A percentile compares a stretch with the other conserved stretches of the same genome.
Conservation (phyloP, 1,284 basidiomycete genomes). For the Schizophyllum commune region DNA sequence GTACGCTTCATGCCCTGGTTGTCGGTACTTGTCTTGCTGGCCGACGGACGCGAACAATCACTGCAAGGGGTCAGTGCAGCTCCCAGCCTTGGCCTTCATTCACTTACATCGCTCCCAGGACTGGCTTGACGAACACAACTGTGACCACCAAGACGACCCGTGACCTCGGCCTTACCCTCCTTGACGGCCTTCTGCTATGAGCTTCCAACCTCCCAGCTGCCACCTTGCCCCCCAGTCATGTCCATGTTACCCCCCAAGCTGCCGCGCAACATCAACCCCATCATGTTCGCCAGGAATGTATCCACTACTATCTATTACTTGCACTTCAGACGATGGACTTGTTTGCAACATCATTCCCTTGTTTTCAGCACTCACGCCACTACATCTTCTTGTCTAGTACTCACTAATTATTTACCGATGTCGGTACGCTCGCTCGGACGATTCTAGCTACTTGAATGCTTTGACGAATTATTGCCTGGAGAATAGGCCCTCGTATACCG, state of each 20-base stretch:
- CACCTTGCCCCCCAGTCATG: background rate
- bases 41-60: conserved; percentile 72
- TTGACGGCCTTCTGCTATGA: background rate
- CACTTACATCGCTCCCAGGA: background rate
- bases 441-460: background rate
- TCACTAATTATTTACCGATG: background rate
- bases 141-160: background rate
- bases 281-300: background rate
- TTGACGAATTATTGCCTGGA: background rate
- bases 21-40: conserved; percentile 84
- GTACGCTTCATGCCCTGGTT: conserved; percentile 84
- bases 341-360: background rate
- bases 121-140: background rate
- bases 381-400: background rate
- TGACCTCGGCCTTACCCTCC: background rate
- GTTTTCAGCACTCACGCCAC: background rate
- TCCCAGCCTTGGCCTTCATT: background rate
- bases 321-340: background rate
- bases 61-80: conserved; percentile 60
- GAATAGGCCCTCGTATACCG: background rate
- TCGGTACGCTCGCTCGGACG: background rate
- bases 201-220: background rate
- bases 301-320: background rate
- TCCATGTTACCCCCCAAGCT: background rate
- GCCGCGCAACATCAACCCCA: background rate